Base-by-base conservation (phyloP, 306 rosid genomes). In the Spatholobus suberectus region DNA sequence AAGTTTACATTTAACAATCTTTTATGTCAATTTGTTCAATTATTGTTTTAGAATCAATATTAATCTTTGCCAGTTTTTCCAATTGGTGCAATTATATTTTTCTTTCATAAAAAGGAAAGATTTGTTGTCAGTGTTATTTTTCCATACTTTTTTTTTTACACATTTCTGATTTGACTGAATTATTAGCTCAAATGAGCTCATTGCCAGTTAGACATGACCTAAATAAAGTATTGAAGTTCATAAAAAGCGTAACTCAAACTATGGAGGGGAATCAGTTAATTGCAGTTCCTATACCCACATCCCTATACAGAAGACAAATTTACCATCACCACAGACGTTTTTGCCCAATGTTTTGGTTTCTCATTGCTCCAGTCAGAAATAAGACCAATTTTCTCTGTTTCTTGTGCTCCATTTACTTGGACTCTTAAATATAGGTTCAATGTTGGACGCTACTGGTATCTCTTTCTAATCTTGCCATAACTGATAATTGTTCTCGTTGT, bases 311-410 rank as follows among this genome's bases (percentile, higher is more conserved):
- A n/a, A n/a, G n/a, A n/a, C n/a, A n/a, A n/a, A n/a, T n/a, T n/a
- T n/a, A n/a, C n/a, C n/a, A n/a, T n/a, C n/a, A n/a, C n/a, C n/a
- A n/a, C n/a, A n/a, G n/a, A n/a, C n/a, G n/a, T 37, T 37, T 37
- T 37, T 72, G 15, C 44, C 23, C 10, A 47, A 71, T 47, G 62
- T 71, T 71, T 27, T 15, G n/a, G n/a, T 46, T 71, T 71, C 76
- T 27, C 61, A 14, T 44, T 47, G 61, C 43, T 70, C 26, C 43
- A 38, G 3, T 37, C n/a, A 47, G 76, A 47, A 47, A 46, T 71
- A 21, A 46, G 26, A 59, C 4, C 26, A 71, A 26, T 15, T 24
- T 37, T 69, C 8, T 70, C 76, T 46, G 24, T 44, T 26, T 44
- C 58, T 41, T 3, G 61, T 29, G 61, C 14, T 26, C 43, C 9